Percentiles rank a stretch among this genome's conserved stretches.
Conservation (phyloP, 2,329 filamentous ascomycete species). For the Penicillium corylophilum region DNA sequence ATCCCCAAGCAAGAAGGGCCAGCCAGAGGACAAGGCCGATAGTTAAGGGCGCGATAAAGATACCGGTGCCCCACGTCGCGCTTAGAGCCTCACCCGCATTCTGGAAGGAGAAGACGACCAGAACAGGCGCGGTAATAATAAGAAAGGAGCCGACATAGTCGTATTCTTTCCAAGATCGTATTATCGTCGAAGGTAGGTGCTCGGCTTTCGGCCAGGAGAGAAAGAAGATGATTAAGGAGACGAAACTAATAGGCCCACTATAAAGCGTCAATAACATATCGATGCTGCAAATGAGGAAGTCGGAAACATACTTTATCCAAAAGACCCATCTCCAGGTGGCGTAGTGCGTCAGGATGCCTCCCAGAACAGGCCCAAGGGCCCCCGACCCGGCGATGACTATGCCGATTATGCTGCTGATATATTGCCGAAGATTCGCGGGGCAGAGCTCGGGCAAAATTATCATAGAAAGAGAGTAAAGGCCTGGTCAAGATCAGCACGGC, state of each 20-base stretch:
- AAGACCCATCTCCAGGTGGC: slow-evolving; percentile 6
- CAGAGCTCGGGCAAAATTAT: not conserved
- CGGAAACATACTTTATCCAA: not conserved
- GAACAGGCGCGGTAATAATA: not conserved
- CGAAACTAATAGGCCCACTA: slow-evolving; percentile 1
- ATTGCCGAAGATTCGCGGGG: not conserved
- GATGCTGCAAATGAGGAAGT: not conserved
- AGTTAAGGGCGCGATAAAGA: too few species aligned
- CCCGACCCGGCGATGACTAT: slow-evolving; percentile 22
- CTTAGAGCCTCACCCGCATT: not conserved
- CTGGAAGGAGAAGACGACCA: not conserved
- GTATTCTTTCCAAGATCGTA: not conserved
- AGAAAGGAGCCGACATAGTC: slow-evolving; percentile 6
- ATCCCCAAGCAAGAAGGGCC: too few species aligned
- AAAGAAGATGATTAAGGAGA: not conserved
- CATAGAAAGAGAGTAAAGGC: slow-evolving; percentile 21
- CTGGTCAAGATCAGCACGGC: slow-evolving; percentile 17
- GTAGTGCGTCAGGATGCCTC: slow-evolving; percentile 1
- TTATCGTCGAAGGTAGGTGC: not conserved
- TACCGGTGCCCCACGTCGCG: too few species aligned
- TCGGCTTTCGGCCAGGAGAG: not conserved
- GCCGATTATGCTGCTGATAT: not conserved
- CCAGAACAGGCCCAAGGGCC: slow-evolving; percentile 1
- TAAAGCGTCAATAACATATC: not conserved
- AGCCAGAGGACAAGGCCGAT: too few species aligned